Evolutionary conservation across 257 asterid species (phyloP), one percentile per base, ranked within the genome.

Genomic region (Coffea canephora): DNA sequence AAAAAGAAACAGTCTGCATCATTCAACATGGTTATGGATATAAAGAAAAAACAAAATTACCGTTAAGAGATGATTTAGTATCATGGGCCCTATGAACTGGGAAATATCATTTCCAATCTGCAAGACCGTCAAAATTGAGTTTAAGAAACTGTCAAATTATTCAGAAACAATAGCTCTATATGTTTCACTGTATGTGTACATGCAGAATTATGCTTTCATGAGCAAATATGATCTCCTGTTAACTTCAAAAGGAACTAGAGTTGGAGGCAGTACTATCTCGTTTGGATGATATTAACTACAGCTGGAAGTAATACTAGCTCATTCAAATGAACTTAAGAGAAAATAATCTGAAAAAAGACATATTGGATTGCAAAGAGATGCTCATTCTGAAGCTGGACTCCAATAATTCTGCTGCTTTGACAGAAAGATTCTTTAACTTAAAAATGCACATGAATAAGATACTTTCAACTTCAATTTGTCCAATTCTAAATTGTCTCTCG

Each of bases 101-200:
- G 97, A 89, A 79, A 94, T 92, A 86, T 94, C 98, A 78, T 84
- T 90, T 45, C 92, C 94, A 83, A 94, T 90, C 98, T 91, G 86
- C 78, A 85, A 79, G 81, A 79, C 72, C 78, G 46, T 46, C 78
- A 39, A 64, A 77, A 74, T 73, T 45, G 21, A 77, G 43, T 41
- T 23, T 34, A 36, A 21, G 59, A 19, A 48, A 36, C 31, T 67
- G 25, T 41, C 27, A 8, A 75, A 75, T 23, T 50, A 19, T 57
- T 75, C 70, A 57, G 52, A 39, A 75, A 75, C 21, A 11, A 25
- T 4, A 48, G 41, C 34, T 34, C 14, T 52, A 46, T 25, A 64
- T 64, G 55, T 43, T 62, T 76, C 49, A 61, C 10, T 75, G 61
- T 15, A 43, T 46, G n/a, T 70, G 46, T 46, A 43, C 69, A 64